phyloP scores from a whole-genome alignment of 2,329 filamentous ascomycete genomes.

The Passalora sequoiae region DNA sequence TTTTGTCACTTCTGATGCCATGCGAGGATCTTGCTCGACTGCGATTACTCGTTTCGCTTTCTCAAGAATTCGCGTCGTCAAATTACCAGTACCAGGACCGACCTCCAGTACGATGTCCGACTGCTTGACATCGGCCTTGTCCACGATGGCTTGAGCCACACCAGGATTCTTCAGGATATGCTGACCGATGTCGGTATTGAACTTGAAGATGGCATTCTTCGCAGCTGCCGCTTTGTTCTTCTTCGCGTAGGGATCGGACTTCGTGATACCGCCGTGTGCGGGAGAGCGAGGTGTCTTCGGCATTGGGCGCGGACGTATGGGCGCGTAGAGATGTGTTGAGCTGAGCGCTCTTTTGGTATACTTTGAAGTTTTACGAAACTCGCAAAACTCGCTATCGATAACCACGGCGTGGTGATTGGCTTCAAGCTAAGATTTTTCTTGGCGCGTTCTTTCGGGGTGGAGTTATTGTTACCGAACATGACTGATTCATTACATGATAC shows the following conservation, averaged over 20 bases:
- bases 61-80: conserved; percentile 84
- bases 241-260: conserved; percentile 41
- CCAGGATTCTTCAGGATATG: conserved; percentile 92
- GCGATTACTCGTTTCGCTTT: conserved; percentile 78
- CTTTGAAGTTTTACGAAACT: too few relatives aligned
- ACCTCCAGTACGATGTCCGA: conserved; percentile 87
- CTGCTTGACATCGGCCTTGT: conserved; percentile 85
- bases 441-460: too few relatives aligned
- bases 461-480: too few relatives aligned
- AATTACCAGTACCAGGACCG: conserved; percentile 80
- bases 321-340: too few relatives aligned
- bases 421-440: too few relatives aligned
- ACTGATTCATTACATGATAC: too few relatives aligned
- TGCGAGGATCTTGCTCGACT: conserved; percentile 90
- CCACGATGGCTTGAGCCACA: conserved; percentile 73
- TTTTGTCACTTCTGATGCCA: conserved; percentile 92
- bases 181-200: conserved; percentile 85
- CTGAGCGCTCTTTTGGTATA: too few relatives aligned
- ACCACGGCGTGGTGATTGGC: too few relatives aligned
- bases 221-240: conserved; percentile 42
- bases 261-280: conserved; percentile 33
- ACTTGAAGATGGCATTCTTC: conserved; percentile 88
- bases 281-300: conserved; percentile 39
- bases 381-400: too few relatives aligned
- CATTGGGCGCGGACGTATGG: conserved; percentile 37